Percentiles rank a stretch among this genome's conserved stretches.
Evolutionary conservation across 345 rosid genomes (phyloP).

Genomic region (Salix koriyanagi): DNA sequence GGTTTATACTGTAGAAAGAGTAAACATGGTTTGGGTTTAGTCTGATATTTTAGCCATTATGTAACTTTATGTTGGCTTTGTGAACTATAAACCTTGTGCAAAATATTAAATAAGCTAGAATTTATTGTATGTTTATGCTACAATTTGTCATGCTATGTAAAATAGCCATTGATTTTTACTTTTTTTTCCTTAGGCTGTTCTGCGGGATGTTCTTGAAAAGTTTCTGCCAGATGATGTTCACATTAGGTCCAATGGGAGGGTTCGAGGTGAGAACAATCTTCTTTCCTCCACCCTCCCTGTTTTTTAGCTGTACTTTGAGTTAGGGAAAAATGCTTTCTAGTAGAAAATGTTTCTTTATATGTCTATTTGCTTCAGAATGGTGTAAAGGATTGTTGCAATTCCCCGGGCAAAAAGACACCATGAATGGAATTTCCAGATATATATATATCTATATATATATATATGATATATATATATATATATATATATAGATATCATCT

Average conservation of each 20-base stretch:
- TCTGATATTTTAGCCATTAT: not conserved
- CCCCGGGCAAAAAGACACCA: not conserved
- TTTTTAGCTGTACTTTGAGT: not conserved
- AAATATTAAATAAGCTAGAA: not conserved
- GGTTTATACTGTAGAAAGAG: not conserved
- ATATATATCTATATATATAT: too few species aligned
- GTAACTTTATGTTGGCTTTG: not conserved
- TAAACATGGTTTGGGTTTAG: not conserved
- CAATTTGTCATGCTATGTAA: not conserved
- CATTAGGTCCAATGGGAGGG: conserved; percentile 74
- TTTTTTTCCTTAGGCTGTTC: conserved; percentile 56
- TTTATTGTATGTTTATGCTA: not conserved
- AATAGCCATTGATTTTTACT: not conserved
- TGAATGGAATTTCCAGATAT: not conserved
- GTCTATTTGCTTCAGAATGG: not conserved
- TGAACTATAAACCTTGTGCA: not conserved
- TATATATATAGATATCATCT: not conserved
- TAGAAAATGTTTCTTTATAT: not conserved
- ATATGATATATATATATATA: too few species aligned
- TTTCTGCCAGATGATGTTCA: conserved; percentile 84
- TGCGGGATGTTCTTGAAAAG: conserved; percentile 59
- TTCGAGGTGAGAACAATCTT: conserved; percentile 60
- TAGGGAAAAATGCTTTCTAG: not conserved
- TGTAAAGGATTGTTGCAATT: not conserved
- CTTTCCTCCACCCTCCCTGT: not conserved